phyloP scores from a whole-genome alignment of 768 basidiomycete species.

The Lentinula guzmanii region DNA sequence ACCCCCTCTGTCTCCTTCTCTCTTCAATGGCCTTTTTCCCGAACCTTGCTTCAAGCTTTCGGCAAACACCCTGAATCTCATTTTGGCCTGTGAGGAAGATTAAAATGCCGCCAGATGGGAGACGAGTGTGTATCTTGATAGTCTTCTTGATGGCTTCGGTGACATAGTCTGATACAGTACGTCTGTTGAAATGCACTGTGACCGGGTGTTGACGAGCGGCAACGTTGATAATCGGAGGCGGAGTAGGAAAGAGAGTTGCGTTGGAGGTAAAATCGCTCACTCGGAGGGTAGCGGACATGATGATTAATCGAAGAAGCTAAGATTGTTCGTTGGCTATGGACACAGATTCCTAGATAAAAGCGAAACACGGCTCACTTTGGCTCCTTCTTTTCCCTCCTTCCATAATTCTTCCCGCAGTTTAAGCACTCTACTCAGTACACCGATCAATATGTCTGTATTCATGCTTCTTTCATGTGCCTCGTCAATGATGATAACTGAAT shows the following conservation, averaged over 20 bases:
- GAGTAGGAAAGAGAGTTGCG: conserved; percentile 64
- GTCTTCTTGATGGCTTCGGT: conserved; percentile 88
- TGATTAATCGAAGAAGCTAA: conserved; percentile 85
- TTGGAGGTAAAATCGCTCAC: conserved; percentile 92
- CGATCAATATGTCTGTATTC: conserved; percentile 97
- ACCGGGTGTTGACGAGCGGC: conserved; percentile 92
- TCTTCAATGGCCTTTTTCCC: conserved; percentile 57
- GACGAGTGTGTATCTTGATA: conserved; percentile 82
- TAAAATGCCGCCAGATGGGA: conserved; percentile 91
- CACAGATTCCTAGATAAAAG: not conserved
- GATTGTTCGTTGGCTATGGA: conserved; percentile 2
- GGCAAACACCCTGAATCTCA: conserved; percentile 84
- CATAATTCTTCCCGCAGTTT: conserved; percentile 87
- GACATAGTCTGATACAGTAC: conserved; percentile 84
- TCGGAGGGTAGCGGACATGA: conserved; percentile 98
- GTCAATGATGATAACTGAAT: conserved; percentile 93
- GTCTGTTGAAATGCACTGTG: conserved; percentile 87
- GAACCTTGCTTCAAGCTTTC: conserved; percentile 74
- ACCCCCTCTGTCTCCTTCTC: conserved; percentile 26
- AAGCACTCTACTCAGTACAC: conserved; percentile 90
- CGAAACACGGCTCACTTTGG: conserved; percentile 45
- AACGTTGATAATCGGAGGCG: conserved; percentile 91
- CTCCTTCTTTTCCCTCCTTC: conserved; percentile 65
- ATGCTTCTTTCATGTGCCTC: conserved; percentile 98
- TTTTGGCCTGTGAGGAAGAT: conserved; percentile 95